Base-by-base conservation (phyloP, 2,329 filamentous ascomycete species). In the Ophiocordyceps polyrhachis-furcata region DNA sequence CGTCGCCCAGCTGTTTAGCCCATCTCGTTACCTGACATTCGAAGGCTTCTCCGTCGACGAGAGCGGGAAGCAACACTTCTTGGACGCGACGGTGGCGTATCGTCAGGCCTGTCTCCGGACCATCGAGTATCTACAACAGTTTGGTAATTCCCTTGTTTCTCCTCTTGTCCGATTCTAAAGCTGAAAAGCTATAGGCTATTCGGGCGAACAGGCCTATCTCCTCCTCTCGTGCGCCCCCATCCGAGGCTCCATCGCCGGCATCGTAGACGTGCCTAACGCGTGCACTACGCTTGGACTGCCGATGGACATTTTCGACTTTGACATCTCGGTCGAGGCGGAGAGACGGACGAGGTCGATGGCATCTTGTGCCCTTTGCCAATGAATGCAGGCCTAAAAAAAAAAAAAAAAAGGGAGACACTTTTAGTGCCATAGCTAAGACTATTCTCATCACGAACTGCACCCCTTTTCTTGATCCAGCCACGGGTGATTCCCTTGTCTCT, bases 251-350 rank as follows among this genome's bases (percentile, higher is more conserved):
- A 74, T 94, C 44, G 88, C 86, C 1, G 87, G 88, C 0, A 82
- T 94, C 46, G 87, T 93, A 9, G 86, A 93, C 60, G 84, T 93
- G 43, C 87, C 87, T 0, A 93, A 94, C 57, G 84, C 83, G 0
- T 94, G 88, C 57, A 93, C 87, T 4, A 94, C 88, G 0, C 67
- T 94, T 47, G 87, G 86, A 0, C 58, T 94, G 45, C 88, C 88
- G 1, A 85, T 93, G 70, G 88, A 94, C 62, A 93, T 95, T 44
- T 95, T 95, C 55, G 84, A 91, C 56, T 93, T 95, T 61, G 87
- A 94, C 58, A 89, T 94, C 52, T 74, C 77, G 1, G 43, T 56
- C 15, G 54, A 56, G 28, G 48, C 48, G 1, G 50, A 49, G n/a
- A 46, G 52, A 23, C 44, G 47, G 19, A 53, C 52, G 47, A 45